Percentiles rank a stretch among this genome's conserved stretches.
Conservation (phyloP, 1,139 yeast genomes). For the Nakaseomyces uthaithaninus region DNA sequence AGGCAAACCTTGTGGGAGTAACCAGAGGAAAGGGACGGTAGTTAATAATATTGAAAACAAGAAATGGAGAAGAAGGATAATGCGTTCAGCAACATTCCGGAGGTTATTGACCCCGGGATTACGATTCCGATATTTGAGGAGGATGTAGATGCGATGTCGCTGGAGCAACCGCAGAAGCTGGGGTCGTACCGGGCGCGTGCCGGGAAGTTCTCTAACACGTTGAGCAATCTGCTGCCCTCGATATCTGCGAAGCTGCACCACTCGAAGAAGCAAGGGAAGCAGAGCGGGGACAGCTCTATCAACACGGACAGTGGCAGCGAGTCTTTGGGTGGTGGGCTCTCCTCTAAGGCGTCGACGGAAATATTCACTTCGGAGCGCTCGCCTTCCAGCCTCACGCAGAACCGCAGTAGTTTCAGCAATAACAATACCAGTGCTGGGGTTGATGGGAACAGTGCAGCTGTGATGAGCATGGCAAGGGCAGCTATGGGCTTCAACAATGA, state of each 20-base stretch:
- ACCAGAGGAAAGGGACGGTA: no score
- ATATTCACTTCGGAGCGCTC: background rate
- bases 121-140: constrained; percentile 32
- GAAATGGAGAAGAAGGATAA: constrained; percentile 10
- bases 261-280: constrained; percentile 20
- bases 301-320: constrained; percentile 8
- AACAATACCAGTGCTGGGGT: background rate
- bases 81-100: constrained; percentile 24
- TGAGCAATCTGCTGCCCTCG: constrained; percentile 29
- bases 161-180: constrained; percentile 23
- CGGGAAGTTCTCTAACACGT: constrained; percentile 30
- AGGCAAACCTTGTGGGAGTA: no score
- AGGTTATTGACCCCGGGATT: constrained; percentile 31
- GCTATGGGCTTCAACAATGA: background rate
- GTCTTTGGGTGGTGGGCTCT: constrained; percentile 1
- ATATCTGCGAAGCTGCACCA: constrained; percentile 31
- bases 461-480: background rate
- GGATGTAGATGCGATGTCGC: constrained; percentile 10
- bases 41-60: no score
- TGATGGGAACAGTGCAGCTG: background rate
- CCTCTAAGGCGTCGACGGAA: constrained; percentile 7
- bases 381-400: background rate
- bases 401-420: background rate
- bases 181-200: constrained; percentile 30
- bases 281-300: constrained; percentile 8